Base-by-base conservation (phyloP, 495 filamentous ascomycete species). In the Chaetomium cochliodes region DNA sequence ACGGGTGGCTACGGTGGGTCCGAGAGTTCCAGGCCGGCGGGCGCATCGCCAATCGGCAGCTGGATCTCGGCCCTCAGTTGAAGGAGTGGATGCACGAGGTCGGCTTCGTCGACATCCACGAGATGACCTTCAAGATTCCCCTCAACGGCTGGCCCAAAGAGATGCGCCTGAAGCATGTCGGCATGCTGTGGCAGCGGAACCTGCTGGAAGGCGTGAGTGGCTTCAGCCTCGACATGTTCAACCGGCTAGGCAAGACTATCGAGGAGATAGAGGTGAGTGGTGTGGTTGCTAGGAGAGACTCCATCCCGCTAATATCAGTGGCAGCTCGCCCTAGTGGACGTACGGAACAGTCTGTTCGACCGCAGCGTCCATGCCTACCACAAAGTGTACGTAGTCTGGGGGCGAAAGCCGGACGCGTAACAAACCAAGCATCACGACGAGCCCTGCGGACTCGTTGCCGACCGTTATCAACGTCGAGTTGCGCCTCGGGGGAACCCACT, bases 81-180 rank as follows among this genome's bases (percentile, higher is more conserved):
- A 82, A 81, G 55, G 69, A 70, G 4, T 86, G 84, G 80, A 84
- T 87, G 72, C 73, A 79, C 64, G 81, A 86, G 59, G 78, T 84
- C 0, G 87, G 88, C 0, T 91, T 88, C 60, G 82, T 85, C 13
- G 86, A 90, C 60, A 79, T 91, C 18, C 75, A 84, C 51, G 81
- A 88, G 69, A 70, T 72, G 15, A 59, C 83, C 7, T 78, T 78
- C 65, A 87, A 86, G 72, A 67, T 87, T 2, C 88, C 88, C 4
- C 75, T 81, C 18, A 87, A 85, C 64, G 73, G 78, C 3, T 90
- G 88, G 70, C 65, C 77, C 9, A 63, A 62, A 33, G 71, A 72
- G 5, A 8, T 16, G 16, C 63, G 68, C 13, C 55, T 72, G 0
- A 72, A 74, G 33, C 70, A 72, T 11, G 60, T 79, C 12, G 77